Evolutionary conservation across 495 filamentous ascomycete species (phyloP).

Genomic region (Trichoderma orchidacearum): DNA sequence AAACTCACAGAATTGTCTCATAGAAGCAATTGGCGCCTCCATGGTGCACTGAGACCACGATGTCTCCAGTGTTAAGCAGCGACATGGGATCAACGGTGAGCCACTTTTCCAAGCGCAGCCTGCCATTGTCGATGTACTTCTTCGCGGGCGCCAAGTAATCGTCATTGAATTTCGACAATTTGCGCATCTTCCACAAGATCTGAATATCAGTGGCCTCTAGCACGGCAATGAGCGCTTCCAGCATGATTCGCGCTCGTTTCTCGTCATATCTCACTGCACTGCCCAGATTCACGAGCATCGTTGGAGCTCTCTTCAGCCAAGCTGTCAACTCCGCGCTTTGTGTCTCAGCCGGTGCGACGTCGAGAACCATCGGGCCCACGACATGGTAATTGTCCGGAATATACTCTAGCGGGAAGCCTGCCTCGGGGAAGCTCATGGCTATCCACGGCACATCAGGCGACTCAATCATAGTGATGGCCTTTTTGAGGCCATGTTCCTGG

Average conservation of each 20-base stretch:
- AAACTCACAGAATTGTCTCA: constrained; percentile 33
- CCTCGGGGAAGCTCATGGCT: constrained; percentile 24
- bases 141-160: not conserved
- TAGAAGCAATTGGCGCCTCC: constrained; percentile 38
- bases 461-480: constrained; percentile 8
- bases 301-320: constrained; percentile 29
- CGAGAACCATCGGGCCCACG: constrained; percentile 8
- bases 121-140: constrained; percentile 8
- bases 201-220: constrained; percentile 21
- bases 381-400: constrained; percentile 14
- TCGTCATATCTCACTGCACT: constrained; percentile 9
- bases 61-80: constrained; percentile 25
- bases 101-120: constrained; percentile 25
- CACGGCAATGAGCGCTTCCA: constrained; percentile 16
- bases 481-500: not conserved
- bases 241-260: constrained; percentile 16
- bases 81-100: constrained; percentile 31
- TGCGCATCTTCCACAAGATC: constrained; percentile 32
- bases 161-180: constrained; percentile 3
- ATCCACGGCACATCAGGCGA: constrained; percentile 21
- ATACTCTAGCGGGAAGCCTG: constrained; percentile 30
- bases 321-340: constrained; percentile 22
- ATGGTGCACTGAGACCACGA: constrained; percentile 34
- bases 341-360: not conserved
- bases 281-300: constrained; percentile 35